These are phyloP conservation scores for Adiantum capillusveneris DNA, from an alignment of 75 land plant genomes.

Conservation along the genomic window DNA sequence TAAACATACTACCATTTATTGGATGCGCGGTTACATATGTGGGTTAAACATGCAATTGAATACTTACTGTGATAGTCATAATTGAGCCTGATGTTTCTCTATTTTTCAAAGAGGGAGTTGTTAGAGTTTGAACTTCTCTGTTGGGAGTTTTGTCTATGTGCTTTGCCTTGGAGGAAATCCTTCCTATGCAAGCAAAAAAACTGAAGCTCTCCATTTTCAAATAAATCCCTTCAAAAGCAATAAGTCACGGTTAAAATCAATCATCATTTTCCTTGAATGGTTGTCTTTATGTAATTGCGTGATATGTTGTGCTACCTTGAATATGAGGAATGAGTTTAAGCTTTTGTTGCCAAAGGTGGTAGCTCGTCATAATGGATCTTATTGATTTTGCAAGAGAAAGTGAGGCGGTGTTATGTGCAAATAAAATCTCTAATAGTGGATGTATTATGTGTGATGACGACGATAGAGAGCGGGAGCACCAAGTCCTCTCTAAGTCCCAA, in stretches of 20 bases:
- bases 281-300: background rate
- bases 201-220: background rate
- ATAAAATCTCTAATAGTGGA: slow-evolving; percentile 5
- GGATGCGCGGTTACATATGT: background rate
- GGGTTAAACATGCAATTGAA: too few relatives aligned
- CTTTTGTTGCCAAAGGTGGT: background rate
- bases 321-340: too few relatives aligned
- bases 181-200: background rate
- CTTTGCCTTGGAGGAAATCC: slow-evolving; percentile 3
- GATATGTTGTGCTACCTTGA: too few relatives aligned
- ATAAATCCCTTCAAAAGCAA: background rate
- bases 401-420: slow-evolving; percentile 3
- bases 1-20: background rate
- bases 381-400: background rate
- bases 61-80: too few relatives aligned
- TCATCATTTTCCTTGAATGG: background rate
- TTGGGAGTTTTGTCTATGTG: background rate
- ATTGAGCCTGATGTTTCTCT: too few relatives aligned
- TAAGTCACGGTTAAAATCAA: background rate
- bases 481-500: slow-evolving; percentile 10
- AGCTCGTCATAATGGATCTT: background rate
- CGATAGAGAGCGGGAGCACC: background rate
- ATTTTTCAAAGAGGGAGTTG: too few relatives aligned
- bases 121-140: background rate
- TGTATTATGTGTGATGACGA: background rate